A percentile compares a stretch with the other conserved stretches of the same genome.
Evolutionary conservation across 768 basidiomycete species (phyloP).

Genomic region (Lactifluus pinguis): DNA sequence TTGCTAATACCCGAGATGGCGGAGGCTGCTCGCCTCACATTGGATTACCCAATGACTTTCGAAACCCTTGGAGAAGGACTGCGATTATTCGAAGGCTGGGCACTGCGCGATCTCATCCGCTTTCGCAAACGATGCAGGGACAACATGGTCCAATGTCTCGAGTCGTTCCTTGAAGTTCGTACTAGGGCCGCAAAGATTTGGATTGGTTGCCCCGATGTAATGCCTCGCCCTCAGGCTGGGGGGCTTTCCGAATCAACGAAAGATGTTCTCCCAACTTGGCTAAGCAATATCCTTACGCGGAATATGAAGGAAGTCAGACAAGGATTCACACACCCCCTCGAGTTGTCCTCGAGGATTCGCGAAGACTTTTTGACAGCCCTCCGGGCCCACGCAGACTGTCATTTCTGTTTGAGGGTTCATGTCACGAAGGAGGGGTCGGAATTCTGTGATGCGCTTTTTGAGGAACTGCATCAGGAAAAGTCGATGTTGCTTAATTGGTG

Average conservation of each 20-base stretch:
- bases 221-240: neutral
- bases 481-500: too few species aligned
- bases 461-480: neutral
- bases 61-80: neutral
- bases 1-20: neutral
- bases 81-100: neutral
- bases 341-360: neutral
- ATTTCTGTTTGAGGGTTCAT: neutral
- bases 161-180: neutral
- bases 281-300: neutral
- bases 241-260: neutral
- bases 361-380: neutral
- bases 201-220: neutral
- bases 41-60: neutral
- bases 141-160: neutral
- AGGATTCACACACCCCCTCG: neutral
- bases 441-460: neutral
- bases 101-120: neutral
- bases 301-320: neutral
- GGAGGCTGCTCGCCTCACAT: neutral
- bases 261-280: neutral
- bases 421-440: neutral
- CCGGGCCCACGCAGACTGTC: neutral
- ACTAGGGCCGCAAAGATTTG: neutral
- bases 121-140: neutral